Evolutionary conservation across 1,284 basidiomycete species (phyloP), one percentile per base, ranked within the genome.

Genomic region (Rhodotorula sp.): DNA sequence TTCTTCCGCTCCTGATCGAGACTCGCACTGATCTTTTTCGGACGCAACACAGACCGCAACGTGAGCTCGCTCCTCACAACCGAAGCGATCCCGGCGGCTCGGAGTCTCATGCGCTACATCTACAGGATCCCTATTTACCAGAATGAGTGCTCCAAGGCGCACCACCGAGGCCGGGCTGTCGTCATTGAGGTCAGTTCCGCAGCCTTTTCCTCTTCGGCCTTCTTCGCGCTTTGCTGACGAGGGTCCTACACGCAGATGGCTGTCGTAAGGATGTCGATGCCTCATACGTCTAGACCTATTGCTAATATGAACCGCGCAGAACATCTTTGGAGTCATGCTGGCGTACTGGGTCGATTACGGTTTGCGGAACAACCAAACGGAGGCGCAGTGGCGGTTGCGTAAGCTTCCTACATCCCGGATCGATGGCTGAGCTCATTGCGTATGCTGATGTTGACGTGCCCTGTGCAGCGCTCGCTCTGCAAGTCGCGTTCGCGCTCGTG

Each of bases 321-420:
- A 46, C 23, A 60, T 60, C 43, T 29, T n/a, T 39, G 26, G 59
- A 16, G 59, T 61, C 47, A 61, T 61, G 59, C 29, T 61, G 7
- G 59, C 59, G 3, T 61, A 61, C 29, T 61, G 59, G 59, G 59
- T 61, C 47, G 59, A 61, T 20, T 61, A 61, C 59, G 47, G 47
- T 7, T 26, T 61, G 16, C 59, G 59, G 5, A 61, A 48, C 59
- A 31, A 61, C 46, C 47, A 61, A 3, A 61, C 47, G 8, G 59
- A 31, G 26, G 59, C 59, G 16, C 59, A 61, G 47, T 61, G 59
- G 59, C 59, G 59, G 3, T 26, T 61, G 21, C 59, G 47, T 61
- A 26, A 43, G 58, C 26, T 26, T 26, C 23, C 15, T 6, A 15
- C n/a, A 15, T 58, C 18, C 14, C 54, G 14, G 1, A 29, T 15